Evolutionary conservation across 2,329 filamentous ascomycete species (phyloP).

Genomic region (Aspergillus nomiae): DNA sequence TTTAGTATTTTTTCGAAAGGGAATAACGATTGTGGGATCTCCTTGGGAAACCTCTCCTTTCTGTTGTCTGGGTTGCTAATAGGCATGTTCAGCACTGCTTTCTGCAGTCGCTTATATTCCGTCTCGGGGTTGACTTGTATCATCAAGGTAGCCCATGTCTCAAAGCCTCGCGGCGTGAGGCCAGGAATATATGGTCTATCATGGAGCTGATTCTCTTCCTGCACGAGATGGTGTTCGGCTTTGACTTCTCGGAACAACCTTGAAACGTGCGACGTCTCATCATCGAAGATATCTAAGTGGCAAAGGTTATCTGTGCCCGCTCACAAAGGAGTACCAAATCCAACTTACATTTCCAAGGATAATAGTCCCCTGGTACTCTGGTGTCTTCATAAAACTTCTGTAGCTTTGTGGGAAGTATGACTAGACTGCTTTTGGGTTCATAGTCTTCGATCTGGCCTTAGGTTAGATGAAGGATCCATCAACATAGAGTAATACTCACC

Average conservation of each 20-base stretch:
- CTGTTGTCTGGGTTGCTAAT: conserved; percentile 67
- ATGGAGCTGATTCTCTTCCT: conserved; percentile 47
- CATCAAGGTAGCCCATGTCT: conserved; percentile 70
- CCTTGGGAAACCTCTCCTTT: conserved; percentile 75
- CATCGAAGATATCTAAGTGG: conserved; percentile 56
- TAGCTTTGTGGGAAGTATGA: conserved; percentile 76
- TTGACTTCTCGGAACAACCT: conserved; percentile 59
- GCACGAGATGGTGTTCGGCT: conserved; percentile 67
- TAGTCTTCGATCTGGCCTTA: conserved; percentile 66
- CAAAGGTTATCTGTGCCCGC: conserved; percentile 16
- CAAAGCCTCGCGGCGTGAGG: conserved; percentile 68
- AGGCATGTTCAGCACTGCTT: conserved; percentile 69
- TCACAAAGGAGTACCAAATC: background rate
- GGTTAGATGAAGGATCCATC: conserved; percentile 15
- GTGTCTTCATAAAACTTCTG: conserved; percentile 71
- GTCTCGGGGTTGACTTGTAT: conserved; percentile 75
- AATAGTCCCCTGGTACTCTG: conserved; percentile 63
- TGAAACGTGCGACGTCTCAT: conserved; percentile 56
- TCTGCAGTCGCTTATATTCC: conserved; percentile 70
- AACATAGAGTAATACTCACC: conserved; percentile 48
- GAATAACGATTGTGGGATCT: conserved; percentile 73
- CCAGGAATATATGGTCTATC: conserved; percentile 63
- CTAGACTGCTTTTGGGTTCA: conserved; percentile 66
- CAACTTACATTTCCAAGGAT: conserved; percentile 65
- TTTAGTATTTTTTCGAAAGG: conserved; percentile 58